phyloP scores from a whole-genome alignment of 805 yeast genomes.

The Saccharomyces paradoxus region DNA sequence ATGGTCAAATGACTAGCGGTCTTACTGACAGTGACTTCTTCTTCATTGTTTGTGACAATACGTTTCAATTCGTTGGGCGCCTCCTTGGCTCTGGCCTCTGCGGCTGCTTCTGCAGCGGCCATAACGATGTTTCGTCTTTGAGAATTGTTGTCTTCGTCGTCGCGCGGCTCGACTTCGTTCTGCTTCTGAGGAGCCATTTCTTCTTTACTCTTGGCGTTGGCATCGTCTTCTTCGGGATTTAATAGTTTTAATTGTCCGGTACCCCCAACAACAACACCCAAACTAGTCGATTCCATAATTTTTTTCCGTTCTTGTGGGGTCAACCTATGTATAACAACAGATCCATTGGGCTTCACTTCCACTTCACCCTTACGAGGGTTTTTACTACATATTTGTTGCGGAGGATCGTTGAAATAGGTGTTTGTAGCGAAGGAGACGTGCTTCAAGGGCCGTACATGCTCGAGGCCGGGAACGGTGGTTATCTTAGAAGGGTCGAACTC shows the following conservation, averaged over 20 bases:
- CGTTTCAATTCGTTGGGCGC: constrained; percentile 28
- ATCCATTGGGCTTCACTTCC: constrained; percentile 48
- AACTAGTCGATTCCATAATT: constrained; percentile 38
- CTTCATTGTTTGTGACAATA: constrained; percentile 30
- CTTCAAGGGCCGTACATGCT: constrained; percentile 37
- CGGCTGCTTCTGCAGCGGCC: constrained; percentile 34
- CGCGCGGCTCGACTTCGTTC: constrained; percentile 15
- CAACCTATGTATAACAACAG: constrained; percentile 45
- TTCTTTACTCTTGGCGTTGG: constrained; percentile 11
- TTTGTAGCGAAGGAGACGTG: constrained; percentile 73
- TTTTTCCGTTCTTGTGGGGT: constrained; percentile 46
- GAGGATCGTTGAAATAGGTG: constrained; percentile 73
- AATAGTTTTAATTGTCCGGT: constrained; percentile 51
- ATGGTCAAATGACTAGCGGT: constrained; percentile 33
- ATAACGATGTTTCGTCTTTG: constrained; percentile 26
- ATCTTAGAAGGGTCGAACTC: constrained; percentile 19
- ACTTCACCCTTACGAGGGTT: constrained; percentile 79
- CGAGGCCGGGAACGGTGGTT: constrained; percentile 34
- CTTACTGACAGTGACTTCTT: constrained; percentile 31
- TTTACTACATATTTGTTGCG: constrained; percentile 81
- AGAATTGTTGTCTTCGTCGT: constrained; percentile 15
- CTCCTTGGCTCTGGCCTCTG: constrained; percentile 31
- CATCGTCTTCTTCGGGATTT: constrained; percentile 6
- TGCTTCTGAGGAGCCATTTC: constrained; percentile 18
- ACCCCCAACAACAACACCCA: constrained; percentile 75